phyloP scores from a whole-genome alignment of 2,329 filamentous ascomycete genomes.

The Aspergillus udagawae region DNA sequence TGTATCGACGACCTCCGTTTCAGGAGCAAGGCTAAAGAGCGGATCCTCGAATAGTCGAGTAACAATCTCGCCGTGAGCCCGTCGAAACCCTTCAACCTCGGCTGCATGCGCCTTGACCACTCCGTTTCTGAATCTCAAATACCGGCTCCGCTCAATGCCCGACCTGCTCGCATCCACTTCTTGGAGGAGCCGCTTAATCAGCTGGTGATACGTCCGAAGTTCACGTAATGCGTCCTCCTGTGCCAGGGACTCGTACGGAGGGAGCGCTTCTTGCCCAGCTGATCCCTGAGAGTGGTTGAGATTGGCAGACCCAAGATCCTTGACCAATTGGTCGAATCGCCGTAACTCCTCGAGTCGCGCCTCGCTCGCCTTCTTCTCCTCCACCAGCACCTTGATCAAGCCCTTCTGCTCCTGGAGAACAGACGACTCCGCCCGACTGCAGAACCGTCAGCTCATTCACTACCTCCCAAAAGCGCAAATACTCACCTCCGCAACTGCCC shows the following conservation, averaged over 20 bases:
- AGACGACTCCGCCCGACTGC: neutral
- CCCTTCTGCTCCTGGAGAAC: neutral
- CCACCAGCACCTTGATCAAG: neutral
- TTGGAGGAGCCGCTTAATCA: neutral
- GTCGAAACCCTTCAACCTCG: neutral
- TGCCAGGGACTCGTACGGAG: neutral
- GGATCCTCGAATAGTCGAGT: neutral
- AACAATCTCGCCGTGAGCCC: neutral
- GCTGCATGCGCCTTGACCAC: neutral
- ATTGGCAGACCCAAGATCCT: neutral
- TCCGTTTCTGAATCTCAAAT: neutral
- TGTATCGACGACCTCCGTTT: neutral
- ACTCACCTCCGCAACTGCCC: conserved; percentile 17
- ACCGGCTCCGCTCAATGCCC: neutral
- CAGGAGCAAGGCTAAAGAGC: neutral
- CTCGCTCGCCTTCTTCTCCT: neutral
- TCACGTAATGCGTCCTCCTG: neutral
- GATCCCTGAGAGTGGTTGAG: neutral
- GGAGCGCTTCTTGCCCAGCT: neutral
- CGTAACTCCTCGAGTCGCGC: too few species aligned
- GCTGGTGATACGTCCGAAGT: neutral
- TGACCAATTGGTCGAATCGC: neutral
- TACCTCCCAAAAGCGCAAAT: neutral
- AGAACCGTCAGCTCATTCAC: neutral
- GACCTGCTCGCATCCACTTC: neutral